A percentile compares a stretch with the other conserved stretches of the same genome.
Evolutionary conservation across 2,329 filamentous ascomycete species (phyloP).

Genomic region (Celoporthe dispersa): DNA sequence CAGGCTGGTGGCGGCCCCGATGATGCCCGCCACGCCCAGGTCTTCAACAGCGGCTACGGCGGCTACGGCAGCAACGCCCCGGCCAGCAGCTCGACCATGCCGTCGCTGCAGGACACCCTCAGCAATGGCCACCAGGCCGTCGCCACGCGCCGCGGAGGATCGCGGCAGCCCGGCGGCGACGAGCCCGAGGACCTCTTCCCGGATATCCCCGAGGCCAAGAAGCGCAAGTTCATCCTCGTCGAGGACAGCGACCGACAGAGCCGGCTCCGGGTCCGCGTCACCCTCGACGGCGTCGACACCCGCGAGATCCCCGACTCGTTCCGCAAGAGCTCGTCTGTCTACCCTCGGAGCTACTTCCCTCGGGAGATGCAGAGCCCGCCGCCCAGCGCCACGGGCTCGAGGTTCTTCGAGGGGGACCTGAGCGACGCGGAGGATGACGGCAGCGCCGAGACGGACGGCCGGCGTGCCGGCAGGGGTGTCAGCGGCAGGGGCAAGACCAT

Average conservation of each 20-base stretch:
- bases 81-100: constrained; percentile 64
- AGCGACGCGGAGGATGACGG: constrained; percentile 62
- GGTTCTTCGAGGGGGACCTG: constrained; percentile 72
- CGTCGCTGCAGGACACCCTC: constrained; percentile 64
- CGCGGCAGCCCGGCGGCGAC: constrained; percentile 54
- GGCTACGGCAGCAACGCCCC: constrained; percentile 65
- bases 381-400: constrained; percentile 72
- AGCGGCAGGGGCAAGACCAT: constrained; percentile 43
- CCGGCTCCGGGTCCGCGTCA: constrained; percentile 86
- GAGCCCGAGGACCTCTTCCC: constrained; percentile 78
- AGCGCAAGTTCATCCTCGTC: constrained; percentile 94
- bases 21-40: constrained; percentile 74
- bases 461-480: constrained; percentile 42
- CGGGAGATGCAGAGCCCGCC: constrained; percentile 90
- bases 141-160: constrained; percentile 40
- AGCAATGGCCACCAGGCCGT: constrained; percentile 43
- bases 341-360: constrained; percentile 88
- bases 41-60: constrained; percentile 69
- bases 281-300: constrained; percentile 90
- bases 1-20: constrained; percentile 44
- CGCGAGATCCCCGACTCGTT: constrained; percentile 96
- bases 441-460: constrained; percentile 55
- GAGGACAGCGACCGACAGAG: constrained; percentile 84
- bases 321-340: constrained; percentile 87
- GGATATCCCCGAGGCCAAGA: constrained; percentile 85